These are phyloP conservation scores for Penicillium sp. DNA, from an alignment of 2,329 filamentous ascomycete genomes.

Conservation along the genomic window DNA sequence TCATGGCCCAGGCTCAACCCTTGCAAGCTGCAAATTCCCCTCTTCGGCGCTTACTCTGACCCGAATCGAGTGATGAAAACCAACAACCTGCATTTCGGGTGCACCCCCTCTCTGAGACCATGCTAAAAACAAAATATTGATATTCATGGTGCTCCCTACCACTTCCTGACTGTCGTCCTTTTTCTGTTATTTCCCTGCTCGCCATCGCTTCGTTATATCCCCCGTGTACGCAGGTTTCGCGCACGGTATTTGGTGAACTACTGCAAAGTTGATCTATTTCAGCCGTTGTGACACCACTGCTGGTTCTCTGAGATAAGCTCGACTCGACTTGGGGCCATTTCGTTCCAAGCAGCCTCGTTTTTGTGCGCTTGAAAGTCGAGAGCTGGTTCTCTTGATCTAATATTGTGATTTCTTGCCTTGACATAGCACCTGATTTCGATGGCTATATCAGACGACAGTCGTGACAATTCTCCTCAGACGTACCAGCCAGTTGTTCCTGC, in stretches of 20 bases:
- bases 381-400: slow-evolving; percentile 37
- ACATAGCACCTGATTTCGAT: slow-evolving; percentile 17
- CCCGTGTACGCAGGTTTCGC: slow-evolving; percentile 33
- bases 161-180: slow-evolving; percentile 11
- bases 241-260: slow-evolving; percentile 22
- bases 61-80: slow-evolving; percentile 21
- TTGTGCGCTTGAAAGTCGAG: slow-evolving; percentile 18
- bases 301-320: slow-evolving; percentile 12
- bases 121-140: slow-evolving; percentile 26
- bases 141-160: slow-evolving; percentile 27
- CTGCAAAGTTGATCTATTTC: slow-evolving; percentile 16
- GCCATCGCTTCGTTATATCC: slow-evolving; percentile 23
- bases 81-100: slow-evolving; percentile 20
- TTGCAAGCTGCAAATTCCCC: slow-evolving; percentile 5
- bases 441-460: slow-evolving; percentile 26
- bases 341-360: not conserved
- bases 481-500: slow-evolving; percentile 39
- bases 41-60: slow-evolving; percentile 33
- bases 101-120: slow-evolving; percentile 20
- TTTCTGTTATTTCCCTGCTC: slow-evolving; percentile 19
- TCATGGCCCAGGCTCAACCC: slow-evolving; percentile 10
- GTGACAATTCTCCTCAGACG: slow-evolving; percentile 29
- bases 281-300: slow-evolving; percentile 19
- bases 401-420: slow-evolving; percentile 10
- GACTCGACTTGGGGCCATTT: slow-evolving; percentile 9